phyloP scores from a whole-genome alignment of 306 rosid species.

The Quercus aquifolioides region DNA sequence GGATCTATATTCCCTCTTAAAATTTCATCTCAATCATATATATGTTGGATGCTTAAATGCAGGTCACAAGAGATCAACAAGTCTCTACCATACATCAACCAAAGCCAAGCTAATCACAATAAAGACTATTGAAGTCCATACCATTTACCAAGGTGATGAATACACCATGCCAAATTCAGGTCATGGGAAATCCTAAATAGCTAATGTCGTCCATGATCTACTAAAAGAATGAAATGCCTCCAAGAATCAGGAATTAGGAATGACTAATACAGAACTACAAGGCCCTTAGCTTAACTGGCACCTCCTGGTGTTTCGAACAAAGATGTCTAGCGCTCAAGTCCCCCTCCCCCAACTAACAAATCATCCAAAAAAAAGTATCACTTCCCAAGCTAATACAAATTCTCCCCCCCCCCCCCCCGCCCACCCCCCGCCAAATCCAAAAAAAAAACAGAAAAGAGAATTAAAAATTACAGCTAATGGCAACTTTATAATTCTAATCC shows the following conservation, averaged over 20 bases:
- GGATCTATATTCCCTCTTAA: background rate
- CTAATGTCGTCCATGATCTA: background rate
- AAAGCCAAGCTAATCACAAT: slow-evolving; percentile 3
- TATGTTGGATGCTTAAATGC: background rate
- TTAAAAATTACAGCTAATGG: too few relatives aligned
- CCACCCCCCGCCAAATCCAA: too few relatives aligned
- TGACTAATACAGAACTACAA: background rate
- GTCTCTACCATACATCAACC: background rate
- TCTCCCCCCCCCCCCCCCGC: too few relatives aligned
- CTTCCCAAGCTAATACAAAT: too few relatives aligned
- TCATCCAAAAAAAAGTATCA: too few relatives aligned
- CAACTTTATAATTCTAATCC: too few relatives aligned
- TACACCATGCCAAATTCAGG: slow-evolving; percentile 66
- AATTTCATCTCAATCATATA: slow-evolving; percentile 21
- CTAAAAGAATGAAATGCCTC: background rate
- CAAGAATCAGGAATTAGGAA: background rate
- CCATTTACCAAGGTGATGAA: slow-evolving; percentile 89
- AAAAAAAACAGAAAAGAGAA: too few relatives aligned
- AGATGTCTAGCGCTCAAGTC: too few relatives aligned
- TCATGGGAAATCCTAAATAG: background rate
- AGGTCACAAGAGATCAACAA: slow-evolving; percentile 12
- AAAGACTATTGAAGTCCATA: slow-evolving; percentile 30
- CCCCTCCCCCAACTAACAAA: too few relatives aligned
- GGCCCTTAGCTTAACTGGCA: too few relatives aligned
- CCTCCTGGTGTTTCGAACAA: too few relatives aligned